These are phyloP conservation scores for Backusella mclennaniae DNA, from an alignment of 192 early-diverging fungal genomes.

Conservation along the genomic window DNA sequence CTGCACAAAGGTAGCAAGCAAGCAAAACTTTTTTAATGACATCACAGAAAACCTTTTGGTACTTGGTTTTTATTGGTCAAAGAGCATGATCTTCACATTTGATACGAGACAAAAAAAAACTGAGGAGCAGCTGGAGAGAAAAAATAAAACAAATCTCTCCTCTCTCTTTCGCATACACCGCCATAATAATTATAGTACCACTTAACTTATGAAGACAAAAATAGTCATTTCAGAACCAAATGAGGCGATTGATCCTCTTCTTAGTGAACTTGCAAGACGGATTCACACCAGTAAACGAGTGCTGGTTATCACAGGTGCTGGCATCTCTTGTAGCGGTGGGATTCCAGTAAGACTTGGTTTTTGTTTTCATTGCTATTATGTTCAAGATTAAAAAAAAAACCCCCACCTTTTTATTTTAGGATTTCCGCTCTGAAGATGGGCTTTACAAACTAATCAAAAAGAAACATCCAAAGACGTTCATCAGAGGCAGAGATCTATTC, in stretches of 20 bases:
- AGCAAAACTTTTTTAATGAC: not conserved
- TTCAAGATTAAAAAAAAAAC: not conserved
- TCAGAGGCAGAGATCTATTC: slow-evolving; percentile 82
- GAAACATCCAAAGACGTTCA: slow-evolving; percentile 66
- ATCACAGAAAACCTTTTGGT: not conserved
- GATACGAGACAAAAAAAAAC: not conserved
- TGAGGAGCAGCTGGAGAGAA: not conserved
- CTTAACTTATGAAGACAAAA: slow-evolving; percentile 21
- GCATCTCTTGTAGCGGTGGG: slow-evolving; percentile 84
- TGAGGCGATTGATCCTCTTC: slow-evolving; percentile 30
- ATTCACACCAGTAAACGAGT: slow-evolving; percentile 47
- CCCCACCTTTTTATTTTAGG: slow-evolving; percentile 47
- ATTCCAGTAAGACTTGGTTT: slow-evolving; percentile 67
- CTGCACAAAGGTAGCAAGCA: not conserved
- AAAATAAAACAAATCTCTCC: not conserved
- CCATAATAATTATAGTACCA: not conserved
- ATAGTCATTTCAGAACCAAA: slow-evolving; percentile 32
- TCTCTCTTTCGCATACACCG: not conserved
- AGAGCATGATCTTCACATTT: slow-evolving; percentile 3
- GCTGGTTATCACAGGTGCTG: slow-evolving; percentile 83
- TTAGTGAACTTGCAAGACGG: slow-evolving; percentile 28
- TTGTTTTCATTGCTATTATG: not conserved
- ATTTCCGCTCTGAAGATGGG: slow-evolving; percentile 81
- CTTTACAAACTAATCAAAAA: slow-evolving; percentile 84
- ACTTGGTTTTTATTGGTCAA: not conserved